These are phyloP conservation scores for Aspergillus felis DNA, from an alignment of 2,329 filamentous ascomycete genomes.

Conservation along the genomic window DNA sequence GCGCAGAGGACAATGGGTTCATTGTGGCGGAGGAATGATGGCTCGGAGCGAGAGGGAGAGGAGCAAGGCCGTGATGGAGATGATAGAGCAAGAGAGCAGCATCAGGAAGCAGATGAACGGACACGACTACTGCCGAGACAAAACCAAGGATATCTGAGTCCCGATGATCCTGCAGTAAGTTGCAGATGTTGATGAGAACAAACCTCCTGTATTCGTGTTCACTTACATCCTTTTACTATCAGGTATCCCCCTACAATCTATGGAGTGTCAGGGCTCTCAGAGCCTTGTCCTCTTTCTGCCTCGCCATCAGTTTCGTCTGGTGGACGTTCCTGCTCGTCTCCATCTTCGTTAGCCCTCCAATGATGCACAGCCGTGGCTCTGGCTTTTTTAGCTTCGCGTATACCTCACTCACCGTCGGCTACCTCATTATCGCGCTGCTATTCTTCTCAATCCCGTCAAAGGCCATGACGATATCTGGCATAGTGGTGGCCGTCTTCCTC, in stretches of 20 bases:
- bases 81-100: conserved; percentile 7
- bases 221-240: not conserved
- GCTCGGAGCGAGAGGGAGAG: conserved; percentile 25
- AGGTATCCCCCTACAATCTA: conserved; percentile 86
- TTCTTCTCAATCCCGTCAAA: conserved; percentile 87
- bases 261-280: conserved; percentile 82
- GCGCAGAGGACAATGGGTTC: conserved; percentile 42
- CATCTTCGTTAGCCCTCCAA: conserved; percentile 84
- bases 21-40: conserved; percentile 53
- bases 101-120: conserved; percentile 53
- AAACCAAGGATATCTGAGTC: conserved; percentile 62
- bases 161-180: conserved; percentile 75
- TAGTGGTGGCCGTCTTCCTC: conserved; percentile 64
- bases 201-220: not conserved
- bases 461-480: conserved; percentile 68
- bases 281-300: conserved; percentile 72
- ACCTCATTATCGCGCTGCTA: conserved; percentile 70
- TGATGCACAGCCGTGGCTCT: conserved; percentile 81
- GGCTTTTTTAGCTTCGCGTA: conserved; percentile 88
- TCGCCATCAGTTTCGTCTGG: conserved; percentile 78
- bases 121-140: conserved; percentile 68
- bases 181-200: conserved; percentile 1
- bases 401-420: conserved; percentile 70
- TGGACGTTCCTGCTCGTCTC: conserved; percentile 88
- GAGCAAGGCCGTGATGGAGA: conserved; percentile 24